Evolutionary conservation across 352 stramenopile species (phyloP), one percentile per base, ranked within the genome.

Genomic region (Phytophthora agathidicida): DNA sequence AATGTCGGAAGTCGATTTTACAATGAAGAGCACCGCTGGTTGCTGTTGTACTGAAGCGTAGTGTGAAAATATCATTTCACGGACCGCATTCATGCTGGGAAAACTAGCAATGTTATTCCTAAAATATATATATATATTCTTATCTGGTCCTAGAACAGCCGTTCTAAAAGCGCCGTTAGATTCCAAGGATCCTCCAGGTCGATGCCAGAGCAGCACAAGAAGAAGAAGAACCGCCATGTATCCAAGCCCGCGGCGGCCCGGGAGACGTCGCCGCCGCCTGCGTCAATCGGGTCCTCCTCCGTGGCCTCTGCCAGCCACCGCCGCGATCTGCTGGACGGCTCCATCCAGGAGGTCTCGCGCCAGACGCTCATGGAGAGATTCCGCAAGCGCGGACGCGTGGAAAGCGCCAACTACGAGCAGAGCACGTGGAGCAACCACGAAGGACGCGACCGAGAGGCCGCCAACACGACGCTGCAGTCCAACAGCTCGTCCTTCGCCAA

Each of bases 381-480:
- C 27, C 80, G 69, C 27, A 91, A 89, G 64, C 80, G 82, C 35
- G 79, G 80, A 0, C 79, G 82, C 22, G 80, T 91, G 4, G 82
- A 91, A 41, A 91, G 82, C 56, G 77, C 63, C 23, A 81, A 71
- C 46, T 74, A 77, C 41, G 75, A 86, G 11, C 51, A 51, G 20
- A n/a, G 20, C 5, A 19, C 59, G 19, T 41, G 23, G 46, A 27
- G 0, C 1, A 51, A n/a, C 19, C 7, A 53, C 9, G 26, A 57
- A 33, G 32, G 20, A 3, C 27, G 16, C 16, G 46, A 54, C 20
- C 22, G 39, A 4, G 7, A 17, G 27, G n/a, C 16, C 3, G 36
- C 36, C 22, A 49, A 51, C n/a, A 47, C 32, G 14, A 50, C 28
- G 10, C 1, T 62, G 23, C 35, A 66, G 43, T 43, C 47, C 31